Evolutionary conservation across 768 basidiomycete genomes (phyloP).

Genomic region (Steccherinum ochraceum): DNA sequence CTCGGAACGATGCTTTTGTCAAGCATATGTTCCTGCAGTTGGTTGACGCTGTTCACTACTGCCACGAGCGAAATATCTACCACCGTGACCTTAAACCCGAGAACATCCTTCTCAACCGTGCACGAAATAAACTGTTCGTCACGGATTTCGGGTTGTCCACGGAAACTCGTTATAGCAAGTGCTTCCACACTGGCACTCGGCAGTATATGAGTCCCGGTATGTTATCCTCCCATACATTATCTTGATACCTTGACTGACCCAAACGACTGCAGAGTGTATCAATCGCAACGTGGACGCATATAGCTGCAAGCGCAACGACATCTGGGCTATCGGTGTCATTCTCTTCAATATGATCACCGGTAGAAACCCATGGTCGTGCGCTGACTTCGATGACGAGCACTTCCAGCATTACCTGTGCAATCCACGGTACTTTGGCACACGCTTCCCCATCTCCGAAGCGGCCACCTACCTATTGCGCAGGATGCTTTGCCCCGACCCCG

Average conservation of each 20-base stretch:
- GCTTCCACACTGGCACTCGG: constrained; percentile 52
- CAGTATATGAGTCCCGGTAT: constrained; percentile 20
- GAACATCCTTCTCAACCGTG: constrained; percentile 36
- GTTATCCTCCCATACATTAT: neutral
- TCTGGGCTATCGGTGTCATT: constrained; percentile 32
- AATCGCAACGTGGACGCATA: constrained; percentile 1
- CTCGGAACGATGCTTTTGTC: constrained; percentile 40
- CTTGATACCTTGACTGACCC: neutral
- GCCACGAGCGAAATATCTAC: constrained; percentile 42
- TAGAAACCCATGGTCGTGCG: constrained; percentile 43
- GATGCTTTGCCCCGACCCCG: constrained; percentile 1
- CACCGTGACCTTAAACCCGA: constrained; percentile 58
- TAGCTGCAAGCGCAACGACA: constrained; percentile 26
- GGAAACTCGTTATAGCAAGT: constrained; percentile 33
- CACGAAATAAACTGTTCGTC: constrained; percentile 33
- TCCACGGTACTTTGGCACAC: constrained; percentile 5
- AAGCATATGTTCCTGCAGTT: constrained; percentile 45
- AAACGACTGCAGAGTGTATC: constrained; percentile 10
- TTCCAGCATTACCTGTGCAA: constrained; percentile 6
- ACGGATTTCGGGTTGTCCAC: constrained; percentile 38
- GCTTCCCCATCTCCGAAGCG: constrained; percentile 10
- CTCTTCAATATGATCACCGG: constrained; percentile 44
- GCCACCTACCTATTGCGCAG: constrained; percentile 5
- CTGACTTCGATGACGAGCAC: constrained; percentile 16
- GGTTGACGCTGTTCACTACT: constrained; percentile 44